A percentile compares a stretch with the other conserved stretches of the same genome.
Conservation (phyloP, 2,329 filamentous ascomycete genomes). For the Fusarium foetens region DNA sequence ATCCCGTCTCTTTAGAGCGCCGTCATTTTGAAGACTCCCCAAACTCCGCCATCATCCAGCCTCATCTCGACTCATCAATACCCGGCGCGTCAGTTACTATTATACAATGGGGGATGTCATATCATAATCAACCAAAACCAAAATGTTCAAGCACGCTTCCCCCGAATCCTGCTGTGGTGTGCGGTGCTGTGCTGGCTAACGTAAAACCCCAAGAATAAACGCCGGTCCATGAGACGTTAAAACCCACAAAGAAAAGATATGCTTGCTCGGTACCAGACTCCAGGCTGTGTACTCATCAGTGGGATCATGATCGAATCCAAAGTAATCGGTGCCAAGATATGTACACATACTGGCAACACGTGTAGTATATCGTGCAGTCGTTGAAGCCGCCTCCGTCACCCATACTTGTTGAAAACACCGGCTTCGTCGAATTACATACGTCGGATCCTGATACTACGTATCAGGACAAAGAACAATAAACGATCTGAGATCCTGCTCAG, state of each 20-base stretch:
- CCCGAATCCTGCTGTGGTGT: conserved; percentile 7
- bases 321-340: conserved; percentile 2
- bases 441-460: not conserved
- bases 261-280: conserved; percentile 37
- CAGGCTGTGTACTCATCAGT: conserved; percentile 33
- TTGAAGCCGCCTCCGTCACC: conserved; percentile 18
- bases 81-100: conserved; percentile 22
- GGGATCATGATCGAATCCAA: conserved; percentile 18
- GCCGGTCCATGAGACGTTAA: conserved; percentile 36
- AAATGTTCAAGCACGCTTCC: conserved; percentile 14
- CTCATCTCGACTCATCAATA: conserved; percentile 3
- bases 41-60: conserved; percentile 26
- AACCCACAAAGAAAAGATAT: conserved; percentile 29
- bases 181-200: conserved; percentile 5
- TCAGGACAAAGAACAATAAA: conserved; percentile 19
- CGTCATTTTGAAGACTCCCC: conserved; percentile 12
- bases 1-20: conserved; percentile 7
- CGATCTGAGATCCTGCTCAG: conserved; percentile 40
- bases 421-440: conserved; percentile 19
- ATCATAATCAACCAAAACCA: conserved; percentile 29
- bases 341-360: conserved; percentile 4
- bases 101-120: conserved; percentile 38
- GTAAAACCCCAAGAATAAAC: conserved; percentile 35
- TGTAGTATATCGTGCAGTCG: conserved; percentile 28
- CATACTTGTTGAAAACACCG: conserved; percentile 19